Evolutionary conservation across 179 eudicot species (phyloP), one percentile per base, ranked within the genome.

Genomic region (Camellia oleifera): DNA sequence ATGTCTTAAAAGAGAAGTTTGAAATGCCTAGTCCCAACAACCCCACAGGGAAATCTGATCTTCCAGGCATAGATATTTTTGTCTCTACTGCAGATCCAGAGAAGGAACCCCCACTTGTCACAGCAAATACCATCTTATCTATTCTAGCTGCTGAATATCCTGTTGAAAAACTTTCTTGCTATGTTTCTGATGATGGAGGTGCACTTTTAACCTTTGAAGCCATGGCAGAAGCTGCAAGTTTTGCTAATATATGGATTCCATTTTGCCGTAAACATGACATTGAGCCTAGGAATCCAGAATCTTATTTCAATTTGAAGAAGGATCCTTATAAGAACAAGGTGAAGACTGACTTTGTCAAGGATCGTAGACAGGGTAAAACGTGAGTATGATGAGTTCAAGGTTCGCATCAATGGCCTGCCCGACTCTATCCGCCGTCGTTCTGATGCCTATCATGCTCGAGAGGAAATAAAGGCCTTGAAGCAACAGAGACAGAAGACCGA

Each of bases 41-140:
- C 81, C 97, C 97, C 6, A 91, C 95, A 5, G 98, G 97, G 79
- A 94, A 88, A 80, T 94, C 98, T 18, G 98, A 94, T 84, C 92
- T 94, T 53, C 98, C 98, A 23, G 98, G 97, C 20, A 79, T 93
- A 61, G 98, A 94, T 81, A 79, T 94, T 71, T 94, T 92, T 77
- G 98, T 94, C 72, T 94, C 98, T 7, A 94, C 98, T 74, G 98
- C 98, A 23, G 98, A 94, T 87, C 98, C 98, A 0, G 98, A 94
- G 77, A 94, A 94, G 84, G 98, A 94, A 83, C 97, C 98, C n/a
- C 98, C 98, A 71, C 94, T 94, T 61, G 97, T 91, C 75, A 94
- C 98, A 50, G 88, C 98, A 76, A 94, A 94, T 82, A 94, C 98
- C 53, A 94, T 94, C 32, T 75, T 94, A 63, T 94, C 98, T 40